These are phyloP conservation scores for Rosa persica DNA, from an alignment of 306 rosid species.

Conservation along the genomic window DNA sequence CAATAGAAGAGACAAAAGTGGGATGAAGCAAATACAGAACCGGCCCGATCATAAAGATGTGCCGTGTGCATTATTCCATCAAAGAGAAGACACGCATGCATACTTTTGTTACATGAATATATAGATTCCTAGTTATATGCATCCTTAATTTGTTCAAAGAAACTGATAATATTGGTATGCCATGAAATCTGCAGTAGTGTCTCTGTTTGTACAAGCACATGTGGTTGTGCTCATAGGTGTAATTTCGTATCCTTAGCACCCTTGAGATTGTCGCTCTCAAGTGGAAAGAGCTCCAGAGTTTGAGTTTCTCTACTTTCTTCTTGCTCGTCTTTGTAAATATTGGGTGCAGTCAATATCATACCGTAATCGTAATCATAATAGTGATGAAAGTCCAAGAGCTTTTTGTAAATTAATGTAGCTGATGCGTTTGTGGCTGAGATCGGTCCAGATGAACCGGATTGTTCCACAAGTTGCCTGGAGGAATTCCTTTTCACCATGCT, in stretches of 20 bases:
- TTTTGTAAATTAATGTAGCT: neutral
- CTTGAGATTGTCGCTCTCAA: slow-evolving; percentile 27
- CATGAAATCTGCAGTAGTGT: slow-evolving; percentile 15
- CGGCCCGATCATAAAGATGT: neutral
- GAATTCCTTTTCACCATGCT: neutral
- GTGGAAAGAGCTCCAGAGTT: slow-evolving; percentile 70
- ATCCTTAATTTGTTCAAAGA: slow-evolving; percentile 33
- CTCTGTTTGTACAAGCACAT: slow-evolving; percentile 9
- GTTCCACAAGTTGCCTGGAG: neutral
- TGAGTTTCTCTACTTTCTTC: slow-evolving; percentile 13
- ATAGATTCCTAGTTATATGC: neutral
- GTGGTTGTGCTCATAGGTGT: slow-evolving; percentile 7
- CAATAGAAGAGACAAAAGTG: neutral
- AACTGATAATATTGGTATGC: slow-evolving; percentile 45
- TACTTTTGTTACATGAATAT: neutral
- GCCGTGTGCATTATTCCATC: neutral
- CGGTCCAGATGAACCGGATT: neutral
- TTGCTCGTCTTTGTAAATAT: neutral
- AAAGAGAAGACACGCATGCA: neutral
- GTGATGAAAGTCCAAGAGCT: slow-evolving; percentile 16
- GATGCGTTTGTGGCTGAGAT: neutral
- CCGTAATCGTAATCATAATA: neutral
- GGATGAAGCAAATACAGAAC: neutral
- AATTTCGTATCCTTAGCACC: slow-evolving; percentile 22
- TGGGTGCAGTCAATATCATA: neutral